Evolutionary conservation across 2,329 filamentous ascomycete genomes (phyloP).

Genomic region (Orbilia ellipsospora): DNA sequence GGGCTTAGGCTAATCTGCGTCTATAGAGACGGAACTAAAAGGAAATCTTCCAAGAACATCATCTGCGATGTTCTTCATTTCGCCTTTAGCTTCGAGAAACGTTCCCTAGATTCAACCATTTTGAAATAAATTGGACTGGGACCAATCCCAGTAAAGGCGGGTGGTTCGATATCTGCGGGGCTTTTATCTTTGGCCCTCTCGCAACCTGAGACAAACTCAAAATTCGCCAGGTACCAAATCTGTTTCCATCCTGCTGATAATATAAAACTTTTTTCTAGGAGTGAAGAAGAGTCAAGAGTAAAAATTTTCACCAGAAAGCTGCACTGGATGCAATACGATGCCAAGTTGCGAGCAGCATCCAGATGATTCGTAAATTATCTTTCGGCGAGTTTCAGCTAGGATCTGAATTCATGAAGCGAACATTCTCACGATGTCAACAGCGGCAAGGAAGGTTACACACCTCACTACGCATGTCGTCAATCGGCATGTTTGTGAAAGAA

Average conservation of each 20-base stretch:
- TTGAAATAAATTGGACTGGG: conserved; percentile 19
- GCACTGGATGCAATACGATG: background rate
- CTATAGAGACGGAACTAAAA: background rate
- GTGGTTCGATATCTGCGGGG: conserved; percentile 30
- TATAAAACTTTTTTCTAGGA: conserved; percentile 7
- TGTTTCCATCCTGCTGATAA: background rate
- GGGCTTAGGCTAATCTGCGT: background rate
- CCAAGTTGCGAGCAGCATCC: conserved; percentile 23
- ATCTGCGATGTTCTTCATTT: conserved; percentile 7
- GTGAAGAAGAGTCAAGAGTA: background rate
- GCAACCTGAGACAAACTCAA: conserved; percentile 46
- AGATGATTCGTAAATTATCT: too few relatives aligned
- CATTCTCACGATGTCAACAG: too few relatives aligned
- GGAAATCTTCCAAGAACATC: background rate
- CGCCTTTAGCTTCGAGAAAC: conserved; percentile 30
- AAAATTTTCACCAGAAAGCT: too few relatives aligned
- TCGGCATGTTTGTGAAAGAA: conserved; percentile 19
- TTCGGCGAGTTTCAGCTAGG: too few relatives aligned
- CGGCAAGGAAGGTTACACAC: background rate
- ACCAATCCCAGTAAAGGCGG: conserved; percentile 13
- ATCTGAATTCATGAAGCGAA: too few relatives aligned
- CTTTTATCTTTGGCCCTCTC: conserved; percentile 18
- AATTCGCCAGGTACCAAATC: conserved; percentile 11
- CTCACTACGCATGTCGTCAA: conserved; percentile 9
- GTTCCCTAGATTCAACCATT: conserved; percentile 34